phyloP scores from a whole-genome alignment of 2,329 filamentous ascomycete species.

The Fusarium tupiense region DNA sequence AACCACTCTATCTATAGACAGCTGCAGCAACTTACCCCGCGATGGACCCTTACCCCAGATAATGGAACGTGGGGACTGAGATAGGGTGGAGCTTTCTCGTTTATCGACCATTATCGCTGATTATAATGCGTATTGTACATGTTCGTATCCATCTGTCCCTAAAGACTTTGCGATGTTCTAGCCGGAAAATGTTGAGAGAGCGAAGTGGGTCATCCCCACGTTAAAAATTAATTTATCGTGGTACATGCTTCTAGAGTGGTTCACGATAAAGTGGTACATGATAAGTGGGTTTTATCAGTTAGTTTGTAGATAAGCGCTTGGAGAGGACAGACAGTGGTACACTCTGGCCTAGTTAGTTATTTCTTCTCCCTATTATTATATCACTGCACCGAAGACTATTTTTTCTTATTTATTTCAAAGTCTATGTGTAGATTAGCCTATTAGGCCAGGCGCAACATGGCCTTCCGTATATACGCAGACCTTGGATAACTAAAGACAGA shows the following conservation, averaged over 20 bases:
- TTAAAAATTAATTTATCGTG: background rate
- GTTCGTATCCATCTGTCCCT: background rate
- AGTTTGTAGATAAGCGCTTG: background rate
- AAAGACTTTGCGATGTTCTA: rapidly evolving
- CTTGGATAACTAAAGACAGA: background rate
- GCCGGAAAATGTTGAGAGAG: background rate
- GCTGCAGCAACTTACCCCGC: background rate
- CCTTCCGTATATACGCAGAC: no score
- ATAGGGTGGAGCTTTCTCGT: background rate
- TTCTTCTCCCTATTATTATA: no score
- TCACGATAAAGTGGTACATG: background rate
- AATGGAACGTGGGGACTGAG: background rate
- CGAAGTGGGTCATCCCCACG: background rate
- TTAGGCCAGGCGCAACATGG: no score
- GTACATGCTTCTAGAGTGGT: background rate
- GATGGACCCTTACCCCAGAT: background rate
- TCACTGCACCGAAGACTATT: no score
- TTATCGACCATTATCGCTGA: no score
- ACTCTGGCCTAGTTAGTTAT: no score
- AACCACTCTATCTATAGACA: background rate
- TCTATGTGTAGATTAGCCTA: no score
- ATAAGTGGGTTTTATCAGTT: background rate
- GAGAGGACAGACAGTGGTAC: background rate
- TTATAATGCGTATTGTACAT: background rate
- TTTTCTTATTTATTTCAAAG: no score